A percentile compares a stretch with the other conserved stretches of the same genome.
Conservation (phyloP, 2,329 filamentous ascomycete genomes). For the Pseudogymnoascus sp. region DNA sequence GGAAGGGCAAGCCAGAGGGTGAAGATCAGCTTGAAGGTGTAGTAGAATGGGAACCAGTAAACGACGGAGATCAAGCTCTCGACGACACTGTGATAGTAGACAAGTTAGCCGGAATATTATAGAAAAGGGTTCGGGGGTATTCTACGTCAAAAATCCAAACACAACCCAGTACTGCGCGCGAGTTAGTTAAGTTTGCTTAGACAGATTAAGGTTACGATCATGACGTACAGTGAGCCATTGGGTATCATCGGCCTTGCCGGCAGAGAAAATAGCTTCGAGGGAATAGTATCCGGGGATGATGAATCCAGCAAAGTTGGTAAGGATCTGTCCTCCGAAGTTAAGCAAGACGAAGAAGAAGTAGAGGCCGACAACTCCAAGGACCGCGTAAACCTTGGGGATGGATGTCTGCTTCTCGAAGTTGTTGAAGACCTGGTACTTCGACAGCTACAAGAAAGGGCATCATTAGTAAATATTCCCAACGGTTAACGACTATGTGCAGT, state of each 20-base stretch:
- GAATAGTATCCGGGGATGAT: slow-evolving; percentile 81
- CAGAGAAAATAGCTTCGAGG: slow-evolving; percentile 66
- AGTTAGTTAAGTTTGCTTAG: slow-evolving; percentile 13
- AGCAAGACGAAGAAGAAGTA: slow-evolving; percentile 92
- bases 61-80: slow-evolving; percentile 79
- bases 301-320: slow-evolving; percentile 82
- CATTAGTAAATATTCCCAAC: slow-evolving; percentile 13
- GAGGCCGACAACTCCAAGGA: slow-evolving; percentile 66
- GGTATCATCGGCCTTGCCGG: slow-evolving; percentile 68
- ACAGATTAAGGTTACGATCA: slow-evolving; percentile 10
- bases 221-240: slow-evolving; percentile 66
- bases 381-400: slow-evolving; percentile 77
- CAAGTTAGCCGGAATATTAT: neutral
- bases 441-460: slow-evolving; percentile 50
- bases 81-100: slow-evolving; percentile 46
- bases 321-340: slow-evolving; percentile 82
- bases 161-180: slow-evolving; percentile 74
- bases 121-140: slow-evolving; percentile 10
- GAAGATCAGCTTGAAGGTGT: slow-evolving; percentile 97
- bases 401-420: slow-evolving; percentile 80
- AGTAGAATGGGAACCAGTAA: slow-evolving; percentile 99
- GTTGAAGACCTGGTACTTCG: slow-evolving; percentile 76
- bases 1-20: slow-evolving; percentile 97
- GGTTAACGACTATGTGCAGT: neutral
- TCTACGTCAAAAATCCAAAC: slow-evolving; percentile 70